Conservation (phyloP, 371 early-diverging fungal genomes). For the Mortierella sp. region DNA sequence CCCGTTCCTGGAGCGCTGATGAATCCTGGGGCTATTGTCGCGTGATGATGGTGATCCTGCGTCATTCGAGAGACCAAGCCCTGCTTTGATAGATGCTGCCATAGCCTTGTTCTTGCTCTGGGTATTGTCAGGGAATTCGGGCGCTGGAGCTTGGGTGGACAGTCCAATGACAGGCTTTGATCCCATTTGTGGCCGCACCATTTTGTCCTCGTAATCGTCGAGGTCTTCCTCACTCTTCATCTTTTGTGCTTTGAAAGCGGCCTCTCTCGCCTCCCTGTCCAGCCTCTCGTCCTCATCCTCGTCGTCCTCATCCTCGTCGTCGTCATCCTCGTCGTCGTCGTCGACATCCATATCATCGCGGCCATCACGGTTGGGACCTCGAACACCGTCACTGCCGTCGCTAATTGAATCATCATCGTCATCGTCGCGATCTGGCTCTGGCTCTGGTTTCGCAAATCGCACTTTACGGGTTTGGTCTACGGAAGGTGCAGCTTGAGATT, state of each 20-base stretch:
- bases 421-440: not conserved
- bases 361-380: too few species aligned
- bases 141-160: not conserved
- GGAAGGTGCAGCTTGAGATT: constrained; percentile 5
- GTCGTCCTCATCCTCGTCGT: constrained; percentile 10
- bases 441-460: not conserved
- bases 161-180: constrained; percentile 29
- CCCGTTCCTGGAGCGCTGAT: constrained; percentile 17
- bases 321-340: constrained; percentile 20
- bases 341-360: constrained; percentile 17
- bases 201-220: constrained; percentile 37
- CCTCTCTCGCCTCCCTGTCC: constrained; percentile 28
- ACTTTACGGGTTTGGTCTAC: not conserved
- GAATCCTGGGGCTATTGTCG: constrained; percentile 4
- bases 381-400: constrained; percentile 6
- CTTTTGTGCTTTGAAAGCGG: constrained; percentile 33
- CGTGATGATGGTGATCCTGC: constrained; percentile 11
- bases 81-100: constrained; percentile 38
- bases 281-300: constrained; percentile 32
- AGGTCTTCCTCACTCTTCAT: constrained; percentile 24
- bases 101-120: constrained; percentile 28
- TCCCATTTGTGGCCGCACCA: constrained; percentile 23
- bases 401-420: constrained; percentile 11
- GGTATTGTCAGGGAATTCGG: not conserved
- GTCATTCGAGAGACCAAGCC: constrained; percentile 31